A percentile compares a stretch with the other conserved stretches of the same genome.
Conservation (phyloP, 495 filamentous ascomycete genomes). For the Penicillium malachiteum region DNA sequence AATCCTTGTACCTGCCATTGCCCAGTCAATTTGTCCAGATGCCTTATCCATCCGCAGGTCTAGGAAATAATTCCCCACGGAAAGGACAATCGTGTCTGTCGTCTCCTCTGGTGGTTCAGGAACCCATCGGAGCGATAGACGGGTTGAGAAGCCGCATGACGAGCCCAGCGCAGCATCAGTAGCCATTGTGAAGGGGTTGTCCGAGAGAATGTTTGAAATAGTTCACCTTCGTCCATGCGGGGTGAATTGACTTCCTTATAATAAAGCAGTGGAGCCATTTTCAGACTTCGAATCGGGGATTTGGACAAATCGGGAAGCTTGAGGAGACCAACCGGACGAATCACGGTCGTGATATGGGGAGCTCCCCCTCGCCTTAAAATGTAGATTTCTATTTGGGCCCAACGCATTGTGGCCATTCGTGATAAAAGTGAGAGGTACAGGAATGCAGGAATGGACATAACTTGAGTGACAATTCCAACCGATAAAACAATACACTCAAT, state of each 20-base stretch:
- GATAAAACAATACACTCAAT: no score
- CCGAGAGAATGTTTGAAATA: no score
- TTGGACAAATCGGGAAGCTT: constrained; percentile 17
- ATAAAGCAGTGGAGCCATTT: neutral
- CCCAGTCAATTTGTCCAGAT: constrained; percentile 23
- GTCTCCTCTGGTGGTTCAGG: constrained; percentile 16
- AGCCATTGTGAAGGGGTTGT: constrained; percentile 3
- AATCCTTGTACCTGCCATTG: constrained; percentile 16
- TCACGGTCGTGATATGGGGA: no score
- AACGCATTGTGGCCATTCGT: no score
- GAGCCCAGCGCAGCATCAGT: constrained; percentile 13
- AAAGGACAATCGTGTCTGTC: constrained; percentile 19
- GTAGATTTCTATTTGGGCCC: no score
- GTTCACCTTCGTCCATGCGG: neutral
- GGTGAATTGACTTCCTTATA: neutral
- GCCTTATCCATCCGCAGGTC: constrained; percentile 21
- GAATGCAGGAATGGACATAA: no score
- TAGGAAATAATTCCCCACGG: constrained; percentile 15
- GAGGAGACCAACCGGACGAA: constrained; percentile 11
- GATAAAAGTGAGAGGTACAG: no score
- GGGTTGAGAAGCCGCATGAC: constrained; percentile 5
- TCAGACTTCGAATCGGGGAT: constrained; percentile 2
- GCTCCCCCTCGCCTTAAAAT: no score
- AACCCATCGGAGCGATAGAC: constrained; percentile 19
- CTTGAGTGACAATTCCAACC: no score